phyloP scores from a whole-genome alignment of 768 basidiomycete species.

The Leucocoprinus leucothites region DNA sequence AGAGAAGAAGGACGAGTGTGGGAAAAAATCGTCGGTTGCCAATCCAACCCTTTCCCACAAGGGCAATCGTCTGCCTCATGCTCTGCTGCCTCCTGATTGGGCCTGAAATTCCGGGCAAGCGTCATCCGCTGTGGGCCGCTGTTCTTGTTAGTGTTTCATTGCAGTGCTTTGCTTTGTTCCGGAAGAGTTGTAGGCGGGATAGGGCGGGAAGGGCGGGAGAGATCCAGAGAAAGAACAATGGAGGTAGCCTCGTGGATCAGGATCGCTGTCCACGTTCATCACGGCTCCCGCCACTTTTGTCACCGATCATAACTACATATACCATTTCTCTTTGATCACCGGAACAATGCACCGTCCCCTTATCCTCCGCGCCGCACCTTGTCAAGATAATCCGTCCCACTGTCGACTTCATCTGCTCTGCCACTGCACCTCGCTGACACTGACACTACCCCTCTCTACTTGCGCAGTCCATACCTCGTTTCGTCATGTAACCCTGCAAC shows the following conservation, averaged over 20 bases:
- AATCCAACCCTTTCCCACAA: conserved; percentile 33
- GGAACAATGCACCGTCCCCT: background rate
- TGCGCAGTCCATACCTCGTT: background rate
- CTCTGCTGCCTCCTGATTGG: conserved; percentile 27
- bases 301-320: background rate
- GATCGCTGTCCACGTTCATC: conserved; percentile 6
- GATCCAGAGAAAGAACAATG: background rate
- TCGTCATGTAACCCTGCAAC: background rate
- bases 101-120: conserved; percentile 16
- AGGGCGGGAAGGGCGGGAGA: background rate
- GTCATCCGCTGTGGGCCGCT: conserved; percentile 6
- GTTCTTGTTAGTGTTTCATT: background rate
- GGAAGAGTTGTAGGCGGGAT: background rate
- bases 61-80: conserved; percentile 32
- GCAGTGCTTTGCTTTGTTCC: background rate
- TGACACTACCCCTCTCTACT: background rate
- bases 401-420: background rate
- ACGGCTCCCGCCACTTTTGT: background rate
- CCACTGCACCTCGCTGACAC: background rate
- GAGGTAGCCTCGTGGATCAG: background rate
- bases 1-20: conserved; percentile 27
- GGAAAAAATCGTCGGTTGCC: conserved; percentile 27
- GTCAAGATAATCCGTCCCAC: background rate
- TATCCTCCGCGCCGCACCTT: background rate
- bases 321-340: background rate